These are phyloP conservation scores for Penicillium herquei DNA, from an alignment of 495 filamentous ascomycete genomes.

Conservation along the genomic window DNA sequence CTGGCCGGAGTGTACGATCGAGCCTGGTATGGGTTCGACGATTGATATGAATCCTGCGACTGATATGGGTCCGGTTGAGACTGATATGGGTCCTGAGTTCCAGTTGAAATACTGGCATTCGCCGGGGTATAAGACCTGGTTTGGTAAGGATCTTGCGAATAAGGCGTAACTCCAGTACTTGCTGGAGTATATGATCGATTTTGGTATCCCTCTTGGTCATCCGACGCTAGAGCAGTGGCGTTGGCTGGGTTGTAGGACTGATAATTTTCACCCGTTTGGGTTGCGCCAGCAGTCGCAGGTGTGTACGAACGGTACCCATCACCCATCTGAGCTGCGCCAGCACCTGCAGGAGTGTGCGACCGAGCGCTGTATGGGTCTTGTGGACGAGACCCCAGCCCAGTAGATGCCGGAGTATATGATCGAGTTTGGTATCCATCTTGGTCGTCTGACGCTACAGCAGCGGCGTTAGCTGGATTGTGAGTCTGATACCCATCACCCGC, in stretches of 20 bases:
- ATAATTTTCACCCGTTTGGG: no score
- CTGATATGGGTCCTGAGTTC: neutral
- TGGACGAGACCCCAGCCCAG: neutral
- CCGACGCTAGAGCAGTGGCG: no score
- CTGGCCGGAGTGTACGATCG: slow-evolving; percentile 2
- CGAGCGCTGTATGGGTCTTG: no score
- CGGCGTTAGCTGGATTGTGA: no score
- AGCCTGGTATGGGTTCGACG: neutral
- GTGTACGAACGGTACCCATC: no score
- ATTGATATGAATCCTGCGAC: neutral
- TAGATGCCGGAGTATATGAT: slow-evolving; percentile 6
- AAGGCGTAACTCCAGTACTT: neutral
- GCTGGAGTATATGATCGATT: slow-evolving; percentile 5
- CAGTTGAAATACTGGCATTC: neutral
- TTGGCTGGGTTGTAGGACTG: no score
- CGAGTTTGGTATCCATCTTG: no score
- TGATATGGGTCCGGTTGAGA: neutral
- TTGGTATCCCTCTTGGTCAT: neutral
- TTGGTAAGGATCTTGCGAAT: slow-evolving; percentile 12
- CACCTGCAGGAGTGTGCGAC: no score
- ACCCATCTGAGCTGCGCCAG: no score
- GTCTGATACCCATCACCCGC: no score
- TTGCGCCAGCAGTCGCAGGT: no score
- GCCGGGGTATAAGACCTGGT: slow-evolving; percentile 8
- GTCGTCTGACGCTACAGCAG: no score